Evolutionary conservation across 2,329 filamentous ascomycete species (phyloP), one percentile per base, ranked within the genome.

Genomic region (Aureobasidium pullulans): DNA sequence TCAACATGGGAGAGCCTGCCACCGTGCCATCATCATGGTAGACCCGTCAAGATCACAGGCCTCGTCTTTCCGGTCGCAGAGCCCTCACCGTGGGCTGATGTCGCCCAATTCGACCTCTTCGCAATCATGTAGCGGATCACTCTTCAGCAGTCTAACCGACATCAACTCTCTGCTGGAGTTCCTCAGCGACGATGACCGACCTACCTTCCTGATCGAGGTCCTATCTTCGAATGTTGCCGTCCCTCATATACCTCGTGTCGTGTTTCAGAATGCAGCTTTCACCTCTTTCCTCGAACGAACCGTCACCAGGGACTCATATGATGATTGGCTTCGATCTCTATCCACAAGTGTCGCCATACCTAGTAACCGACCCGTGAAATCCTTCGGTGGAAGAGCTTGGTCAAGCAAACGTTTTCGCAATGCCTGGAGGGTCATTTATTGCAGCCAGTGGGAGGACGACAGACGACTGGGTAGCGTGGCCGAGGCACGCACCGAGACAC

Each of bases 301-400:
- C 11, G 46, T 49, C 36, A 43, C 44, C 32, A 36, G 10, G 16
- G 46, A 59, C 44, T 43, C 34, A 10, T 59, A 32, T 39, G 57
- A 59, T 36, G 57, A 50, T 8, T 59, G 57, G 57, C 44, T 59
- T 10, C 44, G 46, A 34, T 40, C 57, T 16, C 39, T 59, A 11
- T 50, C 57, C 2, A 43, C 37, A 19, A 37, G 29, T 16, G 32
- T 49, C 39, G 44, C 46, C 15, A 49, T 48, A 11, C 28, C 43
- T 28, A 44, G 36, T 16, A 58, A 31, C 19, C 43, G 42, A 46
- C 31, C 39, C 16, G 52, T 59, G 37, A 50, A 46, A 34, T 13
- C 34, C 3, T 59, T 59, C 6, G 57, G 57, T 31, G 57, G 57
- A 43, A 59, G 46, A 46, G 39, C 34, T n/a, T 59, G 57, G 57